These are phyloP conservation scores for Psophocarpus tetragonolobus DNA, from an alignment of 306 rosid species.

Conservation along the genomic window DNA sequence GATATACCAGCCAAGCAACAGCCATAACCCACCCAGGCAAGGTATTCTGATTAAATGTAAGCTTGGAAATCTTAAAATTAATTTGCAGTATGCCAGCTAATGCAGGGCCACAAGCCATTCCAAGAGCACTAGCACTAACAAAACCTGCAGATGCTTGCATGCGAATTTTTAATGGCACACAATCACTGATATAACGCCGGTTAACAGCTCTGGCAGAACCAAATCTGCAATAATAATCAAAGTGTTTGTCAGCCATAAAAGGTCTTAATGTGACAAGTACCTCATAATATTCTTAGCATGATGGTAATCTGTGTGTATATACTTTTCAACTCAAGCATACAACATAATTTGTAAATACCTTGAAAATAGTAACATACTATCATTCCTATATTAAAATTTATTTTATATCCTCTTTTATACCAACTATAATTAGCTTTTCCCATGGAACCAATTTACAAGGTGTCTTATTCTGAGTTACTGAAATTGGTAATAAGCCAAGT, in stretches of 20 bases:
- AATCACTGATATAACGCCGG: conserved; percentile 95
- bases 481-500: neutral
- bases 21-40: conserved; percentile 99
- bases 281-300: conserved; percentile 10
- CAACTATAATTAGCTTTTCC: conserved; percentile 10
- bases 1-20: conserved; percentile 83
- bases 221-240: conserved; percentile 56
- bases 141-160: conserved; percentile 99
- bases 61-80: conserved; percentile 71
- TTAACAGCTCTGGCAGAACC: conserved; percentile 99
- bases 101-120: conserved; percentile 99
- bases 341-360: conserved; percentile 12
- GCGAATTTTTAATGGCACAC: conserved; percentile 83
- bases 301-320: neutral
- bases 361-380: conserved; percentile 1
- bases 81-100: conserved; percentile 91
- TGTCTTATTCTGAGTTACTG: neutral
- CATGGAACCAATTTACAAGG: neutral
- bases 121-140: conserved; percentile 99
- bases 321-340: neutral
- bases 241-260: conserved; percentile 24
- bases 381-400: neutral
- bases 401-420: neutral
- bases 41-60: conserved; percentile 82
- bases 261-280: conserved; percentile 8